Evolutionary conservation across 768 basidiomycete species (phyloP), one percentile per base, ranked within the genome.

Genomic region (Trametes cingulata): DNA sequence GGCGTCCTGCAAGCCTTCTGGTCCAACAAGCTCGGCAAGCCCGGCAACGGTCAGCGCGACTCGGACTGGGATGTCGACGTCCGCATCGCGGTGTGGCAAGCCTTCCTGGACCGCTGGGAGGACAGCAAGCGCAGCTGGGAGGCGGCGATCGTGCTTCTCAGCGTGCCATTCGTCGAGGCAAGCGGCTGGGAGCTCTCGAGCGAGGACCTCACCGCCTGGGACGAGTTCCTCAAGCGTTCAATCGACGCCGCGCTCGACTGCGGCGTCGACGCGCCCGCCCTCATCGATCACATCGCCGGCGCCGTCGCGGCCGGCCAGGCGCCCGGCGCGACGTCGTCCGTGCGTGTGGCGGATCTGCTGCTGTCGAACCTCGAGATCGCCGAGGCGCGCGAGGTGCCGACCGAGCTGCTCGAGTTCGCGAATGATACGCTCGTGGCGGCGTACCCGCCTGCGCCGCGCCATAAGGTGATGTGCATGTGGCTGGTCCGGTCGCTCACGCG

Each of bases 401-500:
- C 74, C 14, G 68, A 73, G 22, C 67, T 91, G 15, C 70, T 90
- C 27, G 81, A 84, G 45, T 81, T 90, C 54, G 76, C 85, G 52
- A 84, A 85, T 60, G 81, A 83, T 42, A 83, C 83, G 0, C 75
- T 92, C 58, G 72, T 75, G 20, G 77, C 81, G 9, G 80, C 81
- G 9, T 93, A 93, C 72, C 90, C 90, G 0, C 87, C 89, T 0
- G 80, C 80, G 19, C 77, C 81, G 4, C 75, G 76, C 47, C 80
- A 83, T 65, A 77, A 80, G 67, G 77, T 81, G 52, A 77, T 78
- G 37, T 80, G 82, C 36, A 74, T 83, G 61, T 91, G 88, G 89
- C 75, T 88, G 62, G 73, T 85, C 19, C 75, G 84, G 39, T 78
- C 86, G 4, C 71, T 91, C 52, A 79, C 78, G 43, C 72, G 75